phyloP scores from a whole-genome alignment of 148 eudicot species.

The Pouteria glomerata region DNA sequence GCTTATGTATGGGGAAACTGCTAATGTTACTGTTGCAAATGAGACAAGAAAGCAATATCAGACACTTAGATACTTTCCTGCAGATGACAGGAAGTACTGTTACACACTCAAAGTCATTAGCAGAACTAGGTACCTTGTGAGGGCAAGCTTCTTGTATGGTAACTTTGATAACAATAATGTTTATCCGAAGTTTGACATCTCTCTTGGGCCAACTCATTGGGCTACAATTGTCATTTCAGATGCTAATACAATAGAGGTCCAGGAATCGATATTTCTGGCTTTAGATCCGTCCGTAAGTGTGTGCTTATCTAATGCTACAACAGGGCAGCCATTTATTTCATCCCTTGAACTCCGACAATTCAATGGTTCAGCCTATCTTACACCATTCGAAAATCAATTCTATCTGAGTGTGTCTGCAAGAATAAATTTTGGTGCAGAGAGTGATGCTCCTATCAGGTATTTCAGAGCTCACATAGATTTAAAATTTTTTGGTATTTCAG shows the following conservation, averaged over 20 bases:
- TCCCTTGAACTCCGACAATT: conserved; percentile 92
- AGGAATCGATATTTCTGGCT: conserved; percentile 86
- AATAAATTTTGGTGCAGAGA: conserved; percentile 89
- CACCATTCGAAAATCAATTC: conserved; percentile 62
- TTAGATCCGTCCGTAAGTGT: conserved; percentile 68
- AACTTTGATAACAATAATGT: conserved; percentile 76
- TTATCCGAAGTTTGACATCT: conserved; percentile 92
- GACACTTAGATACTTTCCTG: conserved; percentile 71
- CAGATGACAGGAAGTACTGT: conserved; percentile 80
- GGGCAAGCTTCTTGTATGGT: conserved; percentile 93
- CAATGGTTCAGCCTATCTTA: conserved; percentile 73
- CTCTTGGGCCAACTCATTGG: conserved; percentile 92
- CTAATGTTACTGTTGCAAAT: conserved; percentile 52
- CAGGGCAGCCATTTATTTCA: conserved; percentile 90
- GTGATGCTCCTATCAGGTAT: conserved; percentile 83
- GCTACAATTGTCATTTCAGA: conserved; percentile 88
- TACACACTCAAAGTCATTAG: conserved; percentile 67
- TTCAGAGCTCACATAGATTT: background rate
- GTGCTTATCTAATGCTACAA: conserved; percentile 93
- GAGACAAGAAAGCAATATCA: conserved; percentile 71
- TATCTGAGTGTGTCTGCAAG: conserved; percentile 91
- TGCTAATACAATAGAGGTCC: conserved; percentile 67
- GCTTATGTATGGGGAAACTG: conserved; percentile 44
- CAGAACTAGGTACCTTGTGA: conserved; percentile 78
- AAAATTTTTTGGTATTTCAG: conserved; percentile 61